Evolutionary conservation across 106 monocot genomes (phyloP), one percentile per base, ranked within the genome.

Genomic region (Platanthera guangdongensis): DNA sequence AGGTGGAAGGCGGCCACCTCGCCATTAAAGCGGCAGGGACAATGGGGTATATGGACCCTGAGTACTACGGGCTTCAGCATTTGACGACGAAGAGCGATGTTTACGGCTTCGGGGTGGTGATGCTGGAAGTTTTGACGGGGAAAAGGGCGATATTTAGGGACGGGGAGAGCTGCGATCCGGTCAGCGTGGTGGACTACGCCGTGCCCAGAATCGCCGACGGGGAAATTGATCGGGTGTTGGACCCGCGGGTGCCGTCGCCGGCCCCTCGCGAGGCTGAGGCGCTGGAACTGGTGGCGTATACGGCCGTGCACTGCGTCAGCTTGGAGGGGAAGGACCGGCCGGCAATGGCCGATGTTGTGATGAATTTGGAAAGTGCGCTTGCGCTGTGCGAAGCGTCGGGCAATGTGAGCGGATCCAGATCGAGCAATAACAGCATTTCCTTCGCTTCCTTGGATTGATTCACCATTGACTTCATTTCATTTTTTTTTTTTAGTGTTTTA

Each of bases 171-270:
- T 76, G 80, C 3, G 81, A 87, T 4, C 95, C 88, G 28, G 76
- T 69, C 52, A 95, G 88, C 75, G 89, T 95, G 21, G 95, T 95
- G 47, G 95, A 95, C 30, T 92, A 77, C 63, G 88, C 92, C 1
- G 81, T 83, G 51, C 92, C 95, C 71, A 74, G 68, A 75, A 95
- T 95, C 68, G 79, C 77, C 7, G 83, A 52, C 4, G 92, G 88
- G 48, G 81, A 86, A 18, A 12, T 92, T 0, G 78, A 79, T 8
- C 47, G 57, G 7, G 88, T 92, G 67, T 80, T 95, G 21, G 95
- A 95, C 68, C 60, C 71, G 16, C 74, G 76, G 76, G 68, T 95
- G 52, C 83, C 92, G 16, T 72, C 84, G 32, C 90, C 92, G 50
- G 84, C 68, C 50, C 87, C 89, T 32, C 67, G 73, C 28, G 95